phyloP scores from a whole-genome alignment of 495 filamentous ascomycete species.

The Penicillium parvum region DNA sequence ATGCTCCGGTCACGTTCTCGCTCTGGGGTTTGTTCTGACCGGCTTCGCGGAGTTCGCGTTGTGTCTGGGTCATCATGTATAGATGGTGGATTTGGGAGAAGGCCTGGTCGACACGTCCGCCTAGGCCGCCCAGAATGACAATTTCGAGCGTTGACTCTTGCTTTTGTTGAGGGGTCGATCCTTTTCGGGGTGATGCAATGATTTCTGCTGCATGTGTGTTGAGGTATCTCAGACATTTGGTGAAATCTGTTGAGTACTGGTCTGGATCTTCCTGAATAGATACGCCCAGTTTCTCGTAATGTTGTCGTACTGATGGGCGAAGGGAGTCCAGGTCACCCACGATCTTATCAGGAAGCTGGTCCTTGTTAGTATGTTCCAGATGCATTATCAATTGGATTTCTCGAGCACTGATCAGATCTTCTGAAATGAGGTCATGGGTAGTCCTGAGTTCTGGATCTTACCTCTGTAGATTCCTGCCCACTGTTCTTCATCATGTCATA shows the following conservation, averaged over 20 bases:
- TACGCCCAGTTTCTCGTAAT: slow-evolving; percentile 54
- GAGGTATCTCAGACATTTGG: slow-evolving; percentile 68
- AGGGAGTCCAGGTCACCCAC: slow-evolving; percentile 91
- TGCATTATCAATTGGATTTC: no score
- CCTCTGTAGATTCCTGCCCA: slow-evolving; percentile 32
- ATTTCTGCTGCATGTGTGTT: slow-evolving; percentile 12
- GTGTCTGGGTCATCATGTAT: slow-evolving; percentile 42
- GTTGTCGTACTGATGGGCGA: slow-evolving; percentile 45
- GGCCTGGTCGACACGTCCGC: slow-evolving; percentile 87
- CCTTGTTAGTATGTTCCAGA: not conserved
- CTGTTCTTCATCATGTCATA: slow-evolving; percentile 48
- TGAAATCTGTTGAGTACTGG: slow-evolving; percentile 83
- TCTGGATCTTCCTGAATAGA: slow-evolving; percentile 62
- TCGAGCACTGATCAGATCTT: no score
- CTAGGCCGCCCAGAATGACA: slow-evolving; percentile 75
- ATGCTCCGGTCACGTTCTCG: not conserved
- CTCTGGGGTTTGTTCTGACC: not conserved
- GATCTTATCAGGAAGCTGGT: slow-evolving; percentile 59
- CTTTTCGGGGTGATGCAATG: no score
- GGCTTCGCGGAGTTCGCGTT: slow-evolving; percentile 11
- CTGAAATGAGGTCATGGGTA: no score
- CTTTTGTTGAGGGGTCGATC: no score
- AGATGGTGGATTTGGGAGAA: slow-evolving; percentile 82
- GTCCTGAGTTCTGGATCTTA: no score
- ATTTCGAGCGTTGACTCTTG: slow-evolving; percentile 38